These are phyloP conservation scores for Entrophospora sp. DNA, from an alignment of 192 early-diverging fungal species.

Conservation along the genomic window DNA sequence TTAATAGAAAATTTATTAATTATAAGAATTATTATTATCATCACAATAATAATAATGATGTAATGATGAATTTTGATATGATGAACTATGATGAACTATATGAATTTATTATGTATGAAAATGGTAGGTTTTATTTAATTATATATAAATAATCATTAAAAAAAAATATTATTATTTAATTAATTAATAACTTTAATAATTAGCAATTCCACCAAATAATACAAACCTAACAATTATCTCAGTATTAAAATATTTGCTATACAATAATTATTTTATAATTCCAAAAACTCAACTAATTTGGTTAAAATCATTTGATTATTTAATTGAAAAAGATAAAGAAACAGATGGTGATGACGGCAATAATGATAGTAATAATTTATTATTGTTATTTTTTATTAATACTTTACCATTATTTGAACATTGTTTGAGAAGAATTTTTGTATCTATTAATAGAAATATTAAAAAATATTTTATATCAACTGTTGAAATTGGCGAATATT, in stretches of 20 bases:
- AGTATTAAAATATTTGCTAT: neutral
- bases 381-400: constrained; percentile 10
- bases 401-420: constrained; percentile 14
- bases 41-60: neutral
- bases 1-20: neutral
- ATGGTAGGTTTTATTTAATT: neutral
- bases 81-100: neutral
- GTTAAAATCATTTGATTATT: constrained; percentile 1
- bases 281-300: neutral
- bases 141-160: neutral
- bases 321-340: too few relatives aligned
- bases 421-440: constrained; percentile 13
- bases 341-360: too few relatives aligned
- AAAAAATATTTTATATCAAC: constrained; percentile 2
- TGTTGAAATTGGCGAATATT: constrained; percentile 14
- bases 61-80: neutral
- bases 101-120: constrained; percentile 4
- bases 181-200: too few relatives aligned
- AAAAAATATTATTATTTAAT: neutral
- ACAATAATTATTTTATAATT: constrained; percentile 6
- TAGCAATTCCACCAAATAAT: too few relatives aligned
- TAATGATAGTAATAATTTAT: neutral
- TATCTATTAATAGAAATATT: constrained; percentile 14
- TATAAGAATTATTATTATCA: too few relatives aligned
- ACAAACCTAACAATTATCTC: too few relatives aligned